phyloP scores from a whole-genome alignment of 2,329 filamentous ascomycete species.

The Sphaerulina vaccinii region DNA sequence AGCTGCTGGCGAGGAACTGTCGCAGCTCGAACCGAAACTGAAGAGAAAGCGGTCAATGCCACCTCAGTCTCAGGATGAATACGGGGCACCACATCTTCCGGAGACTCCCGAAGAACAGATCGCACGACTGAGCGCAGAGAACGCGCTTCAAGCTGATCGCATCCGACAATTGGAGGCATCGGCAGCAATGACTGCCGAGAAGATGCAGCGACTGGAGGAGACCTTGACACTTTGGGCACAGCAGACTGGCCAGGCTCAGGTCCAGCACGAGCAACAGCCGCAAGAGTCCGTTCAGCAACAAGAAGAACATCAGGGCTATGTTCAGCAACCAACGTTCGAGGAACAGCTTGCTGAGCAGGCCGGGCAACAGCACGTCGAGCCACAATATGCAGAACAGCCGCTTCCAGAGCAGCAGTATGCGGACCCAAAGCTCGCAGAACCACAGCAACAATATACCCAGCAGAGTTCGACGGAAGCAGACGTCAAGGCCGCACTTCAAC shows the following conservation, averaged over 20 bases:
- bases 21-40: conserved; percentile 5
- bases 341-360: neutral
- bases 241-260: conserved; percentile 6
- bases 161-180: conserved; percentile 28
- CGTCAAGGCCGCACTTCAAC: too few species aligned
- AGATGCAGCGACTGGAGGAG: conserved; percentile 14
- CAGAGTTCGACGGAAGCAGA: too few species aligned
- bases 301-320: conserved; percentile 1
- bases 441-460: too few species aligned
- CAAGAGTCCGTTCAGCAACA: conserved; percentile 2
- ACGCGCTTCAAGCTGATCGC: conserved; percentile 43
- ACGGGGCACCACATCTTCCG: neutral
- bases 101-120: conserved; percentile 39
- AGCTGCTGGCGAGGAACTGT: conserved; percentile 1
- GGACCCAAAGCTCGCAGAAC: neutral
- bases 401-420: neutral
- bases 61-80: neutral
- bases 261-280: conserved; percentile 7
- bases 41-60: conserved; percentile 17
- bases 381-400: neutral
- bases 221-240: conserved; percentile 17
- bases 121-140: conserved; percentile 43
- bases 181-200: conserved; percentile 9
- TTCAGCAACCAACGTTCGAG: neutral
- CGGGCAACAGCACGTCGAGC: neutral